Conservation (phyloP, 805 yeast genomes). For the Ogataea haglerorum region DNA sequence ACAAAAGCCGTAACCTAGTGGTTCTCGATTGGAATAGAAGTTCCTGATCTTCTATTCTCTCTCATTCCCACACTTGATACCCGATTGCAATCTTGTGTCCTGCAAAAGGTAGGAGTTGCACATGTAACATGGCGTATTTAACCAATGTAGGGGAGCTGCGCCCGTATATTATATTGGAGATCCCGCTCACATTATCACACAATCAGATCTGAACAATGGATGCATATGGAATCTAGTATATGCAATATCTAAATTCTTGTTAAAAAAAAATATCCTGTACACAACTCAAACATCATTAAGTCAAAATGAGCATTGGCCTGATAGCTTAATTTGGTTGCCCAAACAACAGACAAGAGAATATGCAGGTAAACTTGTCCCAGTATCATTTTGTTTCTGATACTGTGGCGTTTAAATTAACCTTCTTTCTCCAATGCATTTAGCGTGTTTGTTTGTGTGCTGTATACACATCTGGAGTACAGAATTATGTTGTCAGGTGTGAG, state of each 20-base stretch:
- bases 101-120: too few relatives aligned
- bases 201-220: background rate
- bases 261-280: background rate
- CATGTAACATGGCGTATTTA: too few relatives aligned
- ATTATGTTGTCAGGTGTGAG: background rate
- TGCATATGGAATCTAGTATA: constrained; percentile 1
- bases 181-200: background rate
- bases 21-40: too few relatives aligned
- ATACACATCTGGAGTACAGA: too few relatives aligned
- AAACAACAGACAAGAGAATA: background rate
- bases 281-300: background rate
- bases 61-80: too few relatives aligned
- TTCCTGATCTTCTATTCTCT: too few relatives aligned
- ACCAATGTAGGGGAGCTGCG: background rate
- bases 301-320: background rate
- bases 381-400: too few relatives aligned
- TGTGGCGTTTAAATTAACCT: too few relatives aligned
- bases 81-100: too few relatives aligned
- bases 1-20: too few relatives aligned
- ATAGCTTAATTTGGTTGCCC: background rate
- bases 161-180: background rate
- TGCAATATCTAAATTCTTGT: background rate
- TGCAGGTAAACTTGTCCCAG: background rate
- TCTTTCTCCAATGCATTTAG: too few relatives aligned
- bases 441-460: too few relatives aligned